A percentile compares a stretch with the other conserved stretches of the same genome.
These are phyloP conservation scores for Orbilia oligospora DNA, from an alignment of 2,329 filamentous ascomycete genomes.

Conservation along the genomic window DNA sequence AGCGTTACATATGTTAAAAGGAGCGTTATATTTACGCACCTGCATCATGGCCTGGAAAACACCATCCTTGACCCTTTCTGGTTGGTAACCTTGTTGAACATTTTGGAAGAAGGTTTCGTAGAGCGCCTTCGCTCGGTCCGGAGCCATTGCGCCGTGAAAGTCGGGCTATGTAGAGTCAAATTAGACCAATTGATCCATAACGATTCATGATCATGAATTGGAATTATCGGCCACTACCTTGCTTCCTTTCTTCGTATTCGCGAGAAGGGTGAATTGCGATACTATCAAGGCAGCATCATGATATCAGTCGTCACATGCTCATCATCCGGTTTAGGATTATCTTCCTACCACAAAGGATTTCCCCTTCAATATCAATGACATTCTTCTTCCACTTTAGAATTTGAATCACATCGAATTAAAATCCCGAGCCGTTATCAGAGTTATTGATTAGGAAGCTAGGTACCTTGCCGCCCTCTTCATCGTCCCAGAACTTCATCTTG, in stretches of 20 bases:
- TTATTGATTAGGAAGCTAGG: conserved; percentile 9
- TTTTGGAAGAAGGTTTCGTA: conserved; percentile 87
- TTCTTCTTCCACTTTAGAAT: conserved; percentile 84
- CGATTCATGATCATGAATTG: conserved; percentile 17
- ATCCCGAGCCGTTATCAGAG: conserved; percentile 45
- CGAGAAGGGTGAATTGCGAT: conserved; percentile 95
- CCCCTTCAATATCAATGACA: conserved; percentile 88
- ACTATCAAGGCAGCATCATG: conserved; percentile 71
- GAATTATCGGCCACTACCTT: conserved; percentile 66
- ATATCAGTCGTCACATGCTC: conserved; percentile 14
- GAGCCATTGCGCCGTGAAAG: conserved; percentile 88
- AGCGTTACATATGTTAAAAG: not conserved
- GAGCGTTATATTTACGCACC: conserved; percentile 69
- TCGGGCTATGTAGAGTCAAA: conserved; percentile 75
- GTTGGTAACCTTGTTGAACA: conserved; percentile 78
- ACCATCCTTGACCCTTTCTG: conserved; percentile 89
- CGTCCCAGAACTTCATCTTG: conserved; percentile 93
- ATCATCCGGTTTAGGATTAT: not conserved
- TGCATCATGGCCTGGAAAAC: conserved; percentile 99
- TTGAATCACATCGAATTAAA: conserved; percentile 42
- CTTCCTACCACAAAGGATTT: conserved; percentile 88
- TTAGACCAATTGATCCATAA: conserved; percentile 1
- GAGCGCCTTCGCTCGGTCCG: conserved; percentile 81
- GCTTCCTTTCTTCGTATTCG: conserved; percentile 92
- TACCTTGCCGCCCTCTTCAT: conserved; percentile 77